A percentile compares a stretch with the other conserved stretches of the same genome.
phyloP scores from a whole-genome alignment of 106 monocot genomes.

The Platanthera zijinensis region DNA sequence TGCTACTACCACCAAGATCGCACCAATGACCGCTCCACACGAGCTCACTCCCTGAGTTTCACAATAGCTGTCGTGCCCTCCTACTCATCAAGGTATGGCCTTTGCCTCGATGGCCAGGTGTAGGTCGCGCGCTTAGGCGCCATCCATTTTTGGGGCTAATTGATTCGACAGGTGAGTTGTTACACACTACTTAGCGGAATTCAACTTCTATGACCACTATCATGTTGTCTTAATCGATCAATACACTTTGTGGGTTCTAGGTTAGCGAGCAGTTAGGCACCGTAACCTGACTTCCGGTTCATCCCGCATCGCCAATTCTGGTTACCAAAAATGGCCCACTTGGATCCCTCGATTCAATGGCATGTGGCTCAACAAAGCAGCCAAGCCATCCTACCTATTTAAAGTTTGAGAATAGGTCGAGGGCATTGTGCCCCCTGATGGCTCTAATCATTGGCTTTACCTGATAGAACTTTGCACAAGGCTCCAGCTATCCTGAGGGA shows the following conservation, averaged over 20 bases:
- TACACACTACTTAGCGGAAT: constrained; percentile 31
- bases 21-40: constrained; percentile 17
- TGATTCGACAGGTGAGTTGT: constrained; percentile 37
- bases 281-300: too few species aligned
- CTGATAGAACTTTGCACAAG: too few species aligned
- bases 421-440: too few species aligned
- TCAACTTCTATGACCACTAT: not conserved
- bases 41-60: constrained; percentile 20
- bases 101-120: constrained; percentile 15
- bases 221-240: not conserved
- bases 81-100: constrained; percentile 12
- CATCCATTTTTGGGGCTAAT: constrained; percentile 41
- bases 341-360: too few species aligned
- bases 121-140: constrained; percentile 21
- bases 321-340: too few species aligned
- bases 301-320: too few species aligned
- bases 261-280: too few species aligned
- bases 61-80: constrained; percentile 11
- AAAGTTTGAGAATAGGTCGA: too few species aligned
- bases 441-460: too few species aligned
- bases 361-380: too few species aligned
- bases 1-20: constrained; percentile 46
- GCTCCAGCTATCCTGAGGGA: too few species aligned
- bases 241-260: not conserved
- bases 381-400: too few species aligned